Conservation (phyloP, 2,329 filamentous ascomycete genomes). For the Akanthomyces uredinophilus region DNA sequence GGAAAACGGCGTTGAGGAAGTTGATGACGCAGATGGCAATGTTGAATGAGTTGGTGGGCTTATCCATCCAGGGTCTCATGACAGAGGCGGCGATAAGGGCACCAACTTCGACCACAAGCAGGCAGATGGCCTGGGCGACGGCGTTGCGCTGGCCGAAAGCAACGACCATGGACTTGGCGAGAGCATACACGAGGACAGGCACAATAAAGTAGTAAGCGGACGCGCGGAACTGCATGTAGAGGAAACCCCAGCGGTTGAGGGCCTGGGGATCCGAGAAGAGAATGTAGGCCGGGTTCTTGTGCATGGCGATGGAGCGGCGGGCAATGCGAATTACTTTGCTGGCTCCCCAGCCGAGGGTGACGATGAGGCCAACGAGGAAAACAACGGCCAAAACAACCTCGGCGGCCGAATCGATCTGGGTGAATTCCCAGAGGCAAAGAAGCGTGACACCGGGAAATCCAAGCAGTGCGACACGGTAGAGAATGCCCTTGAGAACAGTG, state of each 20-base stretch:
- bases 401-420: slow-evolving; percentile 75
- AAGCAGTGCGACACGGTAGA: slow-evolving; percentile 86
- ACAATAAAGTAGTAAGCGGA: slow-evolving; percentile 95
- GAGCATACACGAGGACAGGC: slow-evolving; percentile 68
- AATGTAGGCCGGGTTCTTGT: slow-evolving; percentile 95
- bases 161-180: slow-evolving; percentile 89
- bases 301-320: slow-evolving; percentile 80
- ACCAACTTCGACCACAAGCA: slow-evolving; percentile 76
- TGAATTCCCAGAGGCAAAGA: slow-evolving; percentile 91
- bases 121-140: slow-evolving; percentile 73
- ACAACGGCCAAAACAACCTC: slow-evolving; percentile 83
- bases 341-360: slow-evolving; percentile 77
- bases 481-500: slow-evolving; percentile 85
- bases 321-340: slow-evolving; percentile 87
- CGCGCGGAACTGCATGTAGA: slow-evolving; percentile 95
- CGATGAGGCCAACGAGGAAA: slow-evolving; percentile 76
- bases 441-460: slow-evolving; percentile 89
- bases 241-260: slow-evolving; percentile 96
- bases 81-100: slow-evolving; percentile 74
- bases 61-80: slow-evolving; percentile 97
- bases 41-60: slow-evolving; percentile 95
- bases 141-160: slow-evolving; percentile 69
- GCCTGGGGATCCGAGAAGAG: slow-evolving; percentile 93
- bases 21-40: slow-evolving; percentile 87
- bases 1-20: slow-evolving; percentile 84